A percentile compares a stretch with the other conserved stretches of the same genome.
phyloP scores from a whole-genome alignment of 208 protist genomes.

The Tritrichomonas foetus region DNA sequence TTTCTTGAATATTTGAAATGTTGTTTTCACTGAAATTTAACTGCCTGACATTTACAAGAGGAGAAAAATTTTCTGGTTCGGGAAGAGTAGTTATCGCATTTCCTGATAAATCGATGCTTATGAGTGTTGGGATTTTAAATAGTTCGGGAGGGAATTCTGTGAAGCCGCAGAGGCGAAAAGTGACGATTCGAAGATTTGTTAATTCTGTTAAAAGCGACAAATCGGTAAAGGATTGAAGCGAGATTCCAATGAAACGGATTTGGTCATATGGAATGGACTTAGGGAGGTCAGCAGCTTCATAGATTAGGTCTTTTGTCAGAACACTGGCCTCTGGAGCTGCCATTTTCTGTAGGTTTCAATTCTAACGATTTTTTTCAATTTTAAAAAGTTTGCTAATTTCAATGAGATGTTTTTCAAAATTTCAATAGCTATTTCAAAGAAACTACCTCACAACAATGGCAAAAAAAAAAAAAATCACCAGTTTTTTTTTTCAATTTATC shows the following conservation, averaged over 20 bases:
- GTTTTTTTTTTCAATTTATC: too few species aligned
- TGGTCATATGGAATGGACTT: background rate
- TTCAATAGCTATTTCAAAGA: too few species aligned
- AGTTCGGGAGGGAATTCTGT: background rate
- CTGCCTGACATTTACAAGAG: background rate
- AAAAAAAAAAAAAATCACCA: too few species aligned
- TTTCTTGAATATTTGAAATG: background rate
- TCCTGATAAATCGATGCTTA: slow-evolving; percentile 13
- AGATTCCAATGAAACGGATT: background rate
- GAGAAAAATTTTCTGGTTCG: background rate
- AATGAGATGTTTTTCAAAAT: too few species aligned
- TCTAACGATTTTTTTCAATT: too few species aligned
- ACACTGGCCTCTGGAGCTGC: background rate
- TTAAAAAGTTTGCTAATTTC: too few species aligned
- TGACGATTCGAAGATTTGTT: background rate
- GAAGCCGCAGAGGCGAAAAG: background rate
- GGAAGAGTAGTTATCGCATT: background rate
- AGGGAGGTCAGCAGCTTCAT: background rate
- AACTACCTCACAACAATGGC: too few species aligned
- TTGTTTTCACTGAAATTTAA: slow-evolving; percentile 20
- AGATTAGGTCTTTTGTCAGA: background rate
- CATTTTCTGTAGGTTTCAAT: too few species aligned
- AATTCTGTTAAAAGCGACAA: background rate
- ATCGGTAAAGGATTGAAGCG: background rate
- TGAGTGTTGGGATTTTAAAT: background rate